phyloP scores from a whole-genome alignment of 768 basidiomycete species.

The Xerocomellus amylosporus region DNA sequence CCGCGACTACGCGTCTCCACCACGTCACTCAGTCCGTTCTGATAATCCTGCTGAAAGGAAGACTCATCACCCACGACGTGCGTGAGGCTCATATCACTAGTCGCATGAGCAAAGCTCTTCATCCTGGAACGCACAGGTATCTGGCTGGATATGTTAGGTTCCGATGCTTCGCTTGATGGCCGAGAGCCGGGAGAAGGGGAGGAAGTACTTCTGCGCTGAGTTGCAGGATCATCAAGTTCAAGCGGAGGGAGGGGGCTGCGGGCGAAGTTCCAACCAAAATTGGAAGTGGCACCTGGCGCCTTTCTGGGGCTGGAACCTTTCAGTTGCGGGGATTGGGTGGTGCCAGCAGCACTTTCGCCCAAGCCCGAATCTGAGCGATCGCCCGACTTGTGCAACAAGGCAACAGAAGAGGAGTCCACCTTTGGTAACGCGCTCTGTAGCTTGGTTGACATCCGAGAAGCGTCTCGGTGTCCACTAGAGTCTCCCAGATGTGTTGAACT shows the following conservation, averaged over 20 bases:
- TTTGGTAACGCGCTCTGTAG: slow-evolving; percentile 2
- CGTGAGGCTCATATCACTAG: slow-evolving; percentile 24
- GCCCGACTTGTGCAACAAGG: neutral
- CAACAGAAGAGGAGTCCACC: neutral
- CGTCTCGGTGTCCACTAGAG: slow-evolving; percentile 7
- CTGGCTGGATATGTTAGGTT: slow-evolving; percentile 32
- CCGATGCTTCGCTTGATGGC: slow-evolving; percentile 27
- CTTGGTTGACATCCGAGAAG: slow-evolving; percentile 1
- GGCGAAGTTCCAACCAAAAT: slow-evolving; percentile 42
- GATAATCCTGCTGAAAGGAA: slow-evolving; percentile 27
- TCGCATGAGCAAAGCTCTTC: slow-evolving; percentile 25
- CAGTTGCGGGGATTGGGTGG: neutral
- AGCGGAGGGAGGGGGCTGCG: slow-evolving; percentile 40
- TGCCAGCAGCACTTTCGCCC: neutral
- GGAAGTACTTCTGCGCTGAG: slow-evolving; percentile 15
- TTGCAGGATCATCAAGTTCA: slow-evolving; percentile 31
- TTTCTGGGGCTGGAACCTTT: slow-evolving; percentile 13
- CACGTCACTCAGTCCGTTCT: slow-evolving; percentile 28
- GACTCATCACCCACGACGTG: slow-evolving; percentile 21
- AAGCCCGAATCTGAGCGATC: slow-evolving; percentile 1
- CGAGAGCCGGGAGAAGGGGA: slow-evolving; percentile 28
- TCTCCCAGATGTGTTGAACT: slow-evolving; percentile 16
- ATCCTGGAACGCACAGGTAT: slow-evolving; percentile 45
- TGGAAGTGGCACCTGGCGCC: slow-evolving; percentile 24
- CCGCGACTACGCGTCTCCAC: slow-evolving; percentile 23